Evolutionary conservation across 2,329 filamentous ascomycete species (phyloP).

Genomic region (Fulvia fulva): DNA sequence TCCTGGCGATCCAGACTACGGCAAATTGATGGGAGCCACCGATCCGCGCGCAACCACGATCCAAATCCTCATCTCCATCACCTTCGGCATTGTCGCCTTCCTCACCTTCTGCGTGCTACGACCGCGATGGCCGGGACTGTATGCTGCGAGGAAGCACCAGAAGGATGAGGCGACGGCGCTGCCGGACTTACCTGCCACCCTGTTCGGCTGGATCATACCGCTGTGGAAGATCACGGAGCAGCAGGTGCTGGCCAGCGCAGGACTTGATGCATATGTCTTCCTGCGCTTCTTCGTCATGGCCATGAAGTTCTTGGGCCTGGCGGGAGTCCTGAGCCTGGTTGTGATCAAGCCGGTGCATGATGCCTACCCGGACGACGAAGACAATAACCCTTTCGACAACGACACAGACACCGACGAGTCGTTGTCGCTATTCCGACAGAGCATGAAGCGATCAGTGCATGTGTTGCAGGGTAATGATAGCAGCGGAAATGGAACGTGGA

Average conservation of each 20-base stretch:
- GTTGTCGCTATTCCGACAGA: conserved; percentile 3
- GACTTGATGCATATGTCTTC: conserved; percentile 94
- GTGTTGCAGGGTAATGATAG: conserved; percentile 4
- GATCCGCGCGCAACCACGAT: conserved; percentile 46
- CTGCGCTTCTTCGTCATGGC: conserved; percentile 95
- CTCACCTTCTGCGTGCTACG: conserved; percentile 76
- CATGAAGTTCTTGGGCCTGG: conserved; percentile 72
- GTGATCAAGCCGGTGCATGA: conserved; percentile 85
- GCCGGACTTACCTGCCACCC: conserved; percentile 74
- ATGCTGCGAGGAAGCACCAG: conserved; percentile 80
- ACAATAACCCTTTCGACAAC: conserved; percentile 18
- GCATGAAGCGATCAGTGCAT: conserved; percentile 9
- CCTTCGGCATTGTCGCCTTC: conserved; percentile 67
- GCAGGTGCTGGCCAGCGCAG: conserved; percentile 83
- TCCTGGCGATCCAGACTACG: conserved; percentile 5
- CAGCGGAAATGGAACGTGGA: conserved; percentile 3
- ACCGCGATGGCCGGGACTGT: conserved; percentile 86
- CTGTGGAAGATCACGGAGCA: conserved; percentile 83
- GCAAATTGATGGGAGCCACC: conserved; percentile 28
- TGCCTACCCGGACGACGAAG: conserved; percentile 51
- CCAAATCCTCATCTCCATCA: conserved; percentile 69
- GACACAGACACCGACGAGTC: conserved; percentile 14
- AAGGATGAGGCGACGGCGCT: conserved; percentile 62
- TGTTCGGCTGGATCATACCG: conserved; percentile 90
- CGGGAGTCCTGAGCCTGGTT: conserved; percentile 74